phyloP scores from a whole-genome alignment of 2,329 filamentous ascomycete species.

The Aspergillus sclerotialis region DNA sequence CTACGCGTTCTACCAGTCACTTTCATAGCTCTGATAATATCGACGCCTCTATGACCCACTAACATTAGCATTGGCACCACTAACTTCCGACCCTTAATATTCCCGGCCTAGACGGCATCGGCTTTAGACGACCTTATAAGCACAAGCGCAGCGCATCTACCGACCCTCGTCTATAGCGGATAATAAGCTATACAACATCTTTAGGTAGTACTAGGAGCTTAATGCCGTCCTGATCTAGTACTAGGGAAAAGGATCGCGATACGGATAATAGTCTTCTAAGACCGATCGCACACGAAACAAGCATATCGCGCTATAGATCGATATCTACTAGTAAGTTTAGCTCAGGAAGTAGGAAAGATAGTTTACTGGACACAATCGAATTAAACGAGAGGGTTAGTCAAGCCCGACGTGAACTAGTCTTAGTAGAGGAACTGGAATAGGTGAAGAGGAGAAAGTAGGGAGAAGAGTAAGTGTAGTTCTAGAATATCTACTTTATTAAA shows the following conservation, averaged over 20 bases:
- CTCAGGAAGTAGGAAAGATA: slow-evolving; percentile 20
- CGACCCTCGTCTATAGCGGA: slow-evolving; percentile 22
- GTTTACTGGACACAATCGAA: slow-evolving; percentile 20
- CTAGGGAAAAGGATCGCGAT: slow-evolving; percentile 23
- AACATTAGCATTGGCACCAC: too few species aligned
- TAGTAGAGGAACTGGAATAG: slow-evolving; percentile 28
- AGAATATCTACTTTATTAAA: neutral
- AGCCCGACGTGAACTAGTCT: slow-evolving; percentile 24
- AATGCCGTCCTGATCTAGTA: slow-evolving; percentile 23
- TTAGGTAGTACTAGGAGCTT: slow-evolving; percentile 23
- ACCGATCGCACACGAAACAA: slow-evolving; percentile 23
- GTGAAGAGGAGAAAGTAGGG: slow-evolving; percentile 63
- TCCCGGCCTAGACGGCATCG: slow-evolving; percentile 6
- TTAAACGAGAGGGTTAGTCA: slow-evolving; percentile 18
- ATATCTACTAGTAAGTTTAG: slow-evolving; percentile 21
- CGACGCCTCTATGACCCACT: too few species aligned
- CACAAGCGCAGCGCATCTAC: slow-evolving; percentile 25
- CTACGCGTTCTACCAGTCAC: too few species aligned
- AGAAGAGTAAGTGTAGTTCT: slow-evolving; percentile 57
- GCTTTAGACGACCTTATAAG: slow-evolving; percentile 12
- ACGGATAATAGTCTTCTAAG: slow-evolving; percentile 22
- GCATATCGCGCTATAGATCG: slow-evolving; percentile 26
- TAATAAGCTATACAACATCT: slow-evolving; percentile 28
- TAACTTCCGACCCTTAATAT: slow-evolving; percentile 13
- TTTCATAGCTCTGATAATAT: too few species aligned